phyloP scores from a whole-genome alignment of 2,329 filamentous ascomycete genomes.

The Verticillium isaacii region DNA sequence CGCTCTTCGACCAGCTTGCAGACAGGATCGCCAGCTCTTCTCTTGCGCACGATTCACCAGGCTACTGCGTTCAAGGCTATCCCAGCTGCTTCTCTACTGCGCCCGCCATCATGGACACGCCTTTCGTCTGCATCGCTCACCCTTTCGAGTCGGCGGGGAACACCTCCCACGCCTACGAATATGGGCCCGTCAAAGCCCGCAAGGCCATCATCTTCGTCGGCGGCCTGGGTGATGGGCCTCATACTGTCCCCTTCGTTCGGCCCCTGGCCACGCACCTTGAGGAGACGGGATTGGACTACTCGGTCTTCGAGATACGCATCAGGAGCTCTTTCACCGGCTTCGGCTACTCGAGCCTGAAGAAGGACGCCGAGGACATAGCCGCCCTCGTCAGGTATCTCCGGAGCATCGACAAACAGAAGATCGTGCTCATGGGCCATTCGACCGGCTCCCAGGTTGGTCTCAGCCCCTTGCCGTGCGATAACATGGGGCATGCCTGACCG shows the following conservation, averaged over 20 bases:
- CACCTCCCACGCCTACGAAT: constrained; percentile 42
- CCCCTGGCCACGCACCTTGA: constrained; percentile 39
- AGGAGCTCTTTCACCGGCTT: constrained; percentile 49
- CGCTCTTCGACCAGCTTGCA: neutral
- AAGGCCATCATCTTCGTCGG: constrained; percentile 67
- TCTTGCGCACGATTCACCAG: neutral
- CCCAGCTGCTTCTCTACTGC: constrained; percentile 1
- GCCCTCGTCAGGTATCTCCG: constrained; percentile 50
- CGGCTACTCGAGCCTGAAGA: constrained; percentile 42
- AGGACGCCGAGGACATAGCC: constrained; percentile 51
- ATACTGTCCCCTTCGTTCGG: constrained; percentile 55
- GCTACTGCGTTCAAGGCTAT: neutral
- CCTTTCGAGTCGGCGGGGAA: constrained; percentile 36
- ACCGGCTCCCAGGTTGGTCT: constrained; percentile 49
- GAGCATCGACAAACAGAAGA: constrained; percentile 41
- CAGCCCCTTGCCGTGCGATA: neutral
- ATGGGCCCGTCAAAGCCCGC: constrained; percentile 31
- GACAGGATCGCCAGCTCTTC: too few species aligned
- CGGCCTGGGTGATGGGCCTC: constrained; percentile 65
- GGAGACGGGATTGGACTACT: constrained; percentile 36
- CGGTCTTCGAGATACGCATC: constrained; percentile 53
- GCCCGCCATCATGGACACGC: constrained; percentile 7
- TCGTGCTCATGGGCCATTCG: constrained; percentile 55
- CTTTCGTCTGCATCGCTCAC: constrained; percentile 30
- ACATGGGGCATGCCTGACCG: constrained; percentile 2